Percentiles rank a stretch among this genome's conserved stretches.
phyloP scores from a whole-genome alignment of 805 yeast genomes.

The Starmerella apis region DNA sequence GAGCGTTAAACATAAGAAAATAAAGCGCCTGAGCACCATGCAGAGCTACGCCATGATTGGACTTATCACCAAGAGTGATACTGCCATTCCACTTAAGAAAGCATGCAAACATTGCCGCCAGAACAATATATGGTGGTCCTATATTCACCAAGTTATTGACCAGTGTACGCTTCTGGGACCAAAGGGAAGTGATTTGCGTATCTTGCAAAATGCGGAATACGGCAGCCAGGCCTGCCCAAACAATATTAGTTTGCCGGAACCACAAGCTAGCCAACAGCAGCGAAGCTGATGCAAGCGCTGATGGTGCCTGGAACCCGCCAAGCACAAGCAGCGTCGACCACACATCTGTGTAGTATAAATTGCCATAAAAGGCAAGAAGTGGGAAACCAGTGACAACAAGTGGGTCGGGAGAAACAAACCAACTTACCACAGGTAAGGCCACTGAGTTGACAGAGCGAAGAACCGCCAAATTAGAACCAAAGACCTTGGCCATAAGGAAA shows the following conservation, averaged over 20 bases:
- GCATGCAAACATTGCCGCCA: slow-evolving; percentile 40
- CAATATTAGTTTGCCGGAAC: slow-evolving; percentile 83
- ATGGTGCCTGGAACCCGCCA: slow-evolving; percentile 32
- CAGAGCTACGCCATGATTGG: slow-evolving; percentile 60
- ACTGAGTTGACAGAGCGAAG: slow-evolving; percentile 52
- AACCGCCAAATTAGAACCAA: slow-evolving; percentile 26
- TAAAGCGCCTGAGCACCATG: slow-evolving; percentile 79
- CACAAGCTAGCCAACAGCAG: slow-evolving; percentile 53
- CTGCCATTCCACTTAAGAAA: slow-evolving; percentile 68
- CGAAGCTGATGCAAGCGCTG: slow-evolving; percentile 38
- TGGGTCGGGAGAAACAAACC: slow-evolving; percentile 3
- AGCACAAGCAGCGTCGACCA: slow-evolving; percentile 74
- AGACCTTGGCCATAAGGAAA: slow-evolving; percentile 22
- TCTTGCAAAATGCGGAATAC: slow-evolving; percentile 4
- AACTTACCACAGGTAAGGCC: slow-evolving; percentile 4
- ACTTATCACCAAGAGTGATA: slow-evolving; percentile 83
- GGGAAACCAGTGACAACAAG: slow-evolving; percentile 48
- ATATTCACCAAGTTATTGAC: background rate
- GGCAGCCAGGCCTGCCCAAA: slow-evolving; percentile 63
- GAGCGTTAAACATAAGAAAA: slow-evolving; percentile 50
- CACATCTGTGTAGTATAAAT: slow-evolving; percentile 81
- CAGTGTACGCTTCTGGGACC: background rate
- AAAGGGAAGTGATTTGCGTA: background rate
- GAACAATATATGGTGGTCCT: slow-evolving; percentile 23
- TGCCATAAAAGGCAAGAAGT: slow-evolving; percentile 58